Base-by-base conservation (phyloP, 306 rosid genomes). In the Fragaria iinumae region DNA sequence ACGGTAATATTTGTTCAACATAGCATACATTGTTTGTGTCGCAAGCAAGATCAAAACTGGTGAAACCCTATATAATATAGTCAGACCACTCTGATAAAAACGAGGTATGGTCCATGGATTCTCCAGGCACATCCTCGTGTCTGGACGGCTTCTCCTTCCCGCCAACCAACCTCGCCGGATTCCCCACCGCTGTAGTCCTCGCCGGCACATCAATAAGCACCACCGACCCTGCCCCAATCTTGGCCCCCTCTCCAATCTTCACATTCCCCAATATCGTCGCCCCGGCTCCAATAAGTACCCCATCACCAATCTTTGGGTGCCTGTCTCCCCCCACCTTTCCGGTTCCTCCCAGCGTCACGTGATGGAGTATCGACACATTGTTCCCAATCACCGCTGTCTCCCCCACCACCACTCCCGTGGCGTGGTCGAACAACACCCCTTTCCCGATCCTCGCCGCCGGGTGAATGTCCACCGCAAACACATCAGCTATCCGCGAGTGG, bases 381-480 rank as follows among this genome's bases (percentile, higher is more conserved):
- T 90, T 95, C 10, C 99, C 99, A 0, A 95, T 95, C 84, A 95
- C 97, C 0, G 97, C 97, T 0, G 97, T 93, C 89, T 93, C 98
- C 3, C 98, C 98, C 57, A 93, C 98, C 77, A 93, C 98, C 48
- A 95, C 91, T 0, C 97, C 97, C 0, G 97, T 92, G 0, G 99
- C 99, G 2, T 95, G 99, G 73, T 92, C 97, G 18, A 95, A 92
- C 84, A 95, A 75, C 78, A 92, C 71, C 50, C 97, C 97, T 63
- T 92, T 95, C 8, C 97, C 99, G 0, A 95, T 87, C 84, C 76
- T 87, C 0, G 97, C 99, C 0, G 96, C 97, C 0, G 99, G 99
- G 82, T 95, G 99, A 47, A 95, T 95, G 73, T 95, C 99, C 76
- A 92, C 96, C 0, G 98, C 93, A 0, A 95, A 95, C 16, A 95